Evolutionary conservation across 2,329 filamentous ascomycete genomes (phyloP), one percentile per base, ranked within the genome.

Genomic region (Fusarium camptoceras): DNA sequence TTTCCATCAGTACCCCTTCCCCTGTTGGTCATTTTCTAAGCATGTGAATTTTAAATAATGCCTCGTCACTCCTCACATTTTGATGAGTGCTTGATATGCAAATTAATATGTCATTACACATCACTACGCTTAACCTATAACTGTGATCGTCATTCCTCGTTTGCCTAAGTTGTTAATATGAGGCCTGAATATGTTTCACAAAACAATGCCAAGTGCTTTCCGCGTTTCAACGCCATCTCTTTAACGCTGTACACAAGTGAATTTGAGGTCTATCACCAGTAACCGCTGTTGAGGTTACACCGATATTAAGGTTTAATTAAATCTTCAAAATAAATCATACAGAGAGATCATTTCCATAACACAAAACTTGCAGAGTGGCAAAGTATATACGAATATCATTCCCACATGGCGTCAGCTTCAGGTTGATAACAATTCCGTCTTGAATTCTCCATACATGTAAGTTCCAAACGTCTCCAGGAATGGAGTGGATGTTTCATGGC

Each of bases 381-480:
- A 27, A 28, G 15, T 18, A 27, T n/a, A 27, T 1, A 14, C 8
- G 8, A 51, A 11, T n/a, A n/a, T n/a, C 10, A 11, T 37, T n/a
- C 6, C 34, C n/a, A n/a, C 6, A n/a, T 12, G 6, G 34, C 18
- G 5, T 37, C 30, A 10, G 22, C 8, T 20, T 37, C 6, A 25
- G 9, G 8, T 15, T 37, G 8, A 10, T 30, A 15, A 24, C 6
- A 22, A 37, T n/a, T n/a, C 34, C 6, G n/a, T 37, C 3, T 37
- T 37, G 18, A 37, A 37, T n/a, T 2, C 18, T 27, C n/a, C 24
- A 42, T 34, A 15, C 18, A 18, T 34, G 20, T 10, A 50, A 34
- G 49, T 53, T 53, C 15, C 49, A 28, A 53, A 42, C n/a, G 25
- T n/a, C 34, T 37, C 34, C 34, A 37, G 18, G 34, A 12, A 37